These are phyloP conservation scores for Coprinopsis strossmayeri DNA, from an alignment of 768 basidiomycete genomes.

Conservation along the genomic window DNA sequence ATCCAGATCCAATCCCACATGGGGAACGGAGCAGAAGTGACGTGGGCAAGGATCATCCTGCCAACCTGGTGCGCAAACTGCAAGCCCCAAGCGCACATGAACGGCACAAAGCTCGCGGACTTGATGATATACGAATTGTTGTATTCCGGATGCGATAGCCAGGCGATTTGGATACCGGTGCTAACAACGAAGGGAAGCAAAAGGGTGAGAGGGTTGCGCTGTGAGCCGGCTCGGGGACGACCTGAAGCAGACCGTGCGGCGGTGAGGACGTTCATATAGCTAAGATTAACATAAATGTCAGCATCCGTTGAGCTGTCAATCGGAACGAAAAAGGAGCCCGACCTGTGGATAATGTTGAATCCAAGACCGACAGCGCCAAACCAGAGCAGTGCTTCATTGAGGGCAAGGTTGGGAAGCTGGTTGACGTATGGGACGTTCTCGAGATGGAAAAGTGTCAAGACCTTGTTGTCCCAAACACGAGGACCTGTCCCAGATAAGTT, in stretches of 20 bases:
- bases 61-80: slow-evolving; percentile 90
- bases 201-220: slow-evolving; percentile 44
- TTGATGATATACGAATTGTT: slow-evolving; percentile 64
- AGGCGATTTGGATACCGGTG: slow-evolving; percentile 65
- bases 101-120: slow-evolving; percentile 77
- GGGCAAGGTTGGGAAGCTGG: slow-evolving; percentile 56
- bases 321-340: too few relatives aligned
- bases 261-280: slow-evolving; percentile 78
- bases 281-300: slow-evolving; percentile 18
- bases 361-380: slow-evolving; percentile 64
- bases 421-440: slow-evolving; percentile 43
- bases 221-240: slow-evolving; percentile 5
- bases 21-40: slow-evolving; percentile 80
- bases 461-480: slow-evolving; percentile 69
- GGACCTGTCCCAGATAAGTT: slow-evolving; percentile 44
- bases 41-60: slow-evolving; percentile 88
- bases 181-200: slow-evolving; percentile 78
- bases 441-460: slow-evolving; percentile 54
- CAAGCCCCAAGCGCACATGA: slow-evolving; percentile 89
- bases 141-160: slow-evolving; percentile 68
- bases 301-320: slow-evolving; percentile 10
- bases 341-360: slow-evolving; percentile 79
- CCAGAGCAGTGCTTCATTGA: slow-evolving; percentile 87
- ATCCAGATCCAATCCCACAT: slow-evolving; percentile 84
- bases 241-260: slow-evolving; percentile 30